These are phyloP conservation scores for Claviceps spartinae DNA, from an alignment of 2,329 filamentous ascomycete species.

Conservation along the genomic window DNA sequence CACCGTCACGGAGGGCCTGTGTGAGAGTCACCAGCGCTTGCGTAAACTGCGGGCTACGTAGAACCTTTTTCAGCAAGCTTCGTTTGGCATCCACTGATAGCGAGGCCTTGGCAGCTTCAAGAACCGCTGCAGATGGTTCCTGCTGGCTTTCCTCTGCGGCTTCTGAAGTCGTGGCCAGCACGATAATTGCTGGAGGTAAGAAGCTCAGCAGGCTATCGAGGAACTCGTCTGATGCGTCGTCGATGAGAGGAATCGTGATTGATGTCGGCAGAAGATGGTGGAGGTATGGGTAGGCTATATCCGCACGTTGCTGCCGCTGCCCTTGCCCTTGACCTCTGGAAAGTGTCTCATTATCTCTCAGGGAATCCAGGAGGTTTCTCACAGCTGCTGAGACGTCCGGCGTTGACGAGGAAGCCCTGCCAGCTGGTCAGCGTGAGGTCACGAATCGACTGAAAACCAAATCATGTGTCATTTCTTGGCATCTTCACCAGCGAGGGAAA, in stretches of 20 bases:
- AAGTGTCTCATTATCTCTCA: slow-evolving; percentile 43
- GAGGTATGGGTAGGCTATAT: slow-evolving; percentile 67
- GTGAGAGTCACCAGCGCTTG: slow-evolving; percentile 79
- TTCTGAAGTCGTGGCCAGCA: slow-evolving; percentile 55
- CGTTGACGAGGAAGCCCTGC: slow-evolving; percentile 45
- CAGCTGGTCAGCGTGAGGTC: slow-evolving; percentile 28
- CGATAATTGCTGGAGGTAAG: slow-evolving; percentile 65
- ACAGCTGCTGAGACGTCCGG: slow-evolving; percentile 66
- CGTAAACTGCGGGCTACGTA: slow-evolving; percentile 80
- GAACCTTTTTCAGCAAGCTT: slow-evolving; percentile 62
- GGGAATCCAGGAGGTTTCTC: slow-evolving; percentile 75
- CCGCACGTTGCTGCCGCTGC: slow-evolving; percentile 17
- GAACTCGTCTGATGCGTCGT: slow-evolving; percentile 47
- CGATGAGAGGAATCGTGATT: slow-evolving; percentile 65
- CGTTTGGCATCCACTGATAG: slow-evolving; percentile 68
- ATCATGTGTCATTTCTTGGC: slow-evolving; percentile 8
- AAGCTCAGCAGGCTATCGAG: slow-evolving; percentile 64
- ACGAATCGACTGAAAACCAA: neutral
- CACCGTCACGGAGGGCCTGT: slow-evolving; percentile 78
- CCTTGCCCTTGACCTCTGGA: slow-evolving; percentile 19
- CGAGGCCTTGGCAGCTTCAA: slow-evolving; percentile 60
- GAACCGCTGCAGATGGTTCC: slow-evolving; percentile 54
- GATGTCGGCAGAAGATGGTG: slow-evolving; percentile 71
- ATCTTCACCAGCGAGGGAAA: slow-evolving; percentile 14
- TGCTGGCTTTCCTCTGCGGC: slow-evolving; percentile 41